Evolutionary conservation across 495 filamentous ascomycete genomes (phyloP).

Genomic region (Neurospora sp.): DNA sequence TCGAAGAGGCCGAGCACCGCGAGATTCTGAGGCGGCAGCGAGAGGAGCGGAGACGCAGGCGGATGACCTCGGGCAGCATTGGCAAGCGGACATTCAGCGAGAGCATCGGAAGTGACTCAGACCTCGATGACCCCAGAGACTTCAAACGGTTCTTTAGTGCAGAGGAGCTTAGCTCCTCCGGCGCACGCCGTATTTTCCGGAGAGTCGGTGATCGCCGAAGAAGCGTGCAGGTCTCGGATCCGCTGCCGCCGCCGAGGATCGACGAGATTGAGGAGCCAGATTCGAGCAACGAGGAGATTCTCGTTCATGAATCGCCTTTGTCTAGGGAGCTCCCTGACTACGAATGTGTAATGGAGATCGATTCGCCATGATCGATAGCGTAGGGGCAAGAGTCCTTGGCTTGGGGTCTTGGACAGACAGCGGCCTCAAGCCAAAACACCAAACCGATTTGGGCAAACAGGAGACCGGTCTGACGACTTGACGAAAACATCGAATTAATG

Average conservation of each 20-base stretch:
- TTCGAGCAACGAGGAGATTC: constrained; percentile 37
- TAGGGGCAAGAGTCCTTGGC: background rate
- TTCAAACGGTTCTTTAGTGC: constrained; percentile 29
- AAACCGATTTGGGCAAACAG: background rate
- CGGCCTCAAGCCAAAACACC: background rate
- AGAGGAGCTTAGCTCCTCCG: constrained; percentile 30
- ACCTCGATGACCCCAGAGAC: constrained; percentile 31
- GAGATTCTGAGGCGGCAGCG: constrained; percentile 23
- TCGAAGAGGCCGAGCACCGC: constrained; percentile 28
- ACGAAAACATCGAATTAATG: background rate
- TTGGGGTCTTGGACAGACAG: background rate
- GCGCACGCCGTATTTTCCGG: constrained; percentile 33
- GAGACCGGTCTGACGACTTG: background rate
- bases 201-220: constrained; percentile 31
- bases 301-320: constrained; percentile 27
- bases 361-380: constrained; percentile 24
- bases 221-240: constrained; percentile 39
- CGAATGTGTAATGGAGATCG: constrained; percentile 34
- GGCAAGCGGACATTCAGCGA: constrained; percentile 44
- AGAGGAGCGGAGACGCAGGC: constrained; percentile 28
- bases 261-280: constrained; percentile 42
- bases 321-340: constrained; percentile 41
- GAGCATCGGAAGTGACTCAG: constrained; percentile 42
- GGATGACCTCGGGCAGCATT: constrained; percentile 42
- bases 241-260: constrained; percentile 35